Conservation (phyloP, 2,329 filamentous ascomycete genomes). For the Nannizzia gypsea region DNA sequence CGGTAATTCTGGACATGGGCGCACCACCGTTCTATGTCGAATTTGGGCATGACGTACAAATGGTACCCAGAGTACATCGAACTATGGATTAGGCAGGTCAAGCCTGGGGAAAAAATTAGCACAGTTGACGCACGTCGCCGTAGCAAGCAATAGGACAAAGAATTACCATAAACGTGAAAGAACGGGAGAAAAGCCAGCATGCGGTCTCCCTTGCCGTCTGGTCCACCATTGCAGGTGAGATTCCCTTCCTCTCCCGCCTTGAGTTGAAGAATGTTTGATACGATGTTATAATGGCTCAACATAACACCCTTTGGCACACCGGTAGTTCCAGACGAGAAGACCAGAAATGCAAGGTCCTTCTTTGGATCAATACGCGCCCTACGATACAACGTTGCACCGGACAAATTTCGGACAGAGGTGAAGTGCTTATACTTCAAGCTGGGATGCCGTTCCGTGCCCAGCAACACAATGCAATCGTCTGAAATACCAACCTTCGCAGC, state of each 20-base stretch:
- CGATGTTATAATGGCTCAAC: conserved; percentile 71
- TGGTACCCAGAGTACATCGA: conserved; percentile 54
- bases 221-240: conserved; percentile 46
- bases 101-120: conserved; percentile 34
- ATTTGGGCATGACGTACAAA: conserved; percentile 62
- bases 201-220: conserved; percentile 54
- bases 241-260: conserved; percentile 43
- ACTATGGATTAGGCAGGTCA: conserved; percentile 61
- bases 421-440: conserved; percentile 45
- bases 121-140: not conserved
- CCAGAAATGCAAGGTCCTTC: conserved; percentile 69
- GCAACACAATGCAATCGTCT: conserved; percentile 58
- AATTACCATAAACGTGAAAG: conserved; percentile 75
- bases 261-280: conserved; percentile 57
- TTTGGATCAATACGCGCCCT: conserved; percentile 53
- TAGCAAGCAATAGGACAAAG: not conserved
- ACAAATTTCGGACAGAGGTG: conserved; percentile 54
- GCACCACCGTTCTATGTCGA: conserved; percentile 72
- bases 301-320: conserved; percentile 86
- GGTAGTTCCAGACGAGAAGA: conserved; percentile 83
- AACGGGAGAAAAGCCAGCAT: conserved; percentile 74
- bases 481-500: conserved; percentile 59
- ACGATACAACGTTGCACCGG: conserved; percentile 46
- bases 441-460: conserved; percentile 50
- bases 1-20: conserved; percentile 59